A percentile compares a stretch with the other conserved stretches of the same genome.
These are phyloP conservation scores for Anisodus tanguticus DNA, from an alignment of 257 asterid genomes.

Conservation along the genomic window DNA sequence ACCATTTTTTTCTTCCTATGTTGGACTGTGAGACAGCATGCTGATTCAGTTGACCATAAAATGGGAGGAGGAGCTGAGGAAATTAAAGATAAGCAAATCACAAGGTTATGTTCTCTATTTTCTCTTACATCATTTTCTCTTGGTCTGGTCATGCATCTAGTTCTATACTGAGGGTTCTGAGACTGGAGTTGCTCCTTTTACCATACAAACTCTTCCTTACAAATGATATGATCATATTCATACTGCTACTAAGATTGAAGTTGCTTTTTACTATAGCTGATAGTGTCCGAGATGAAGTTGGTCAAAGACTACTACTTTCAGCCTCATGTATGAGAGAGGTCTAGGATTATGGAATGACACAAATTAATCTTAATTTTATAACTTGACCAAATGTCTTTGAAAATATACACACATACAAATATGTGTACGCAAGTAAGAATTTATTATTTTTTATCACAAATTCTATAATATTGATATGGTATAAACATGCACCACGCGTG, in stretches of 20 bases:
- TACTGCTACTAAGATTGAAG: background rate
- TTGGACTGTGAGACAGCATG: background rate
- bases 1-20: background rate
- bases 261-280: background rate
- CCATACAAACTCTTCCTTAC: conserved; percentile 5
- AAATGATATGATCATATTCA: background rate
- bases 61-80: background rate
- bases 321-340: background rate
- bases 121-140: background rate
- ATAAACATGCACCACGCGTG: background rate
- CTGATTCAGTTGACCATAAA: background rate
- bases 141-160: background rate
- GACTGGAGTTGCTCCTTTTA: background rate
- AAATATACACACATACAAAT: background rate
- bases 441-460: background rate
- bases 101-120: background rate
- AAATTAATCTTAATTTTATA: background rate
- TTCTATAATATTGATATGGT: background rate
- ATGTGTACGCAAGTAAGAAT: background rate
- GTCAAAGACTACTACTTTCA: background rate
- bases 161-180: background rate
- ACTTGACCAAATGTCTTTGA: conserved; percentile 11
- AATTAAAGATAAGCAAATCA: background rate
- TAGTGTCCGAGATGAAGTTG: background rate
- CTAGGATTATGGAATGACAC: conserved; percentile 3